A percentile compares a stretch with the other conserved stretches of the same genome.
phyloP scores from a whole-genome alignment of 2,329 filamentous ascomycete species.

The Ampelomyces quisqualis region DNA sequence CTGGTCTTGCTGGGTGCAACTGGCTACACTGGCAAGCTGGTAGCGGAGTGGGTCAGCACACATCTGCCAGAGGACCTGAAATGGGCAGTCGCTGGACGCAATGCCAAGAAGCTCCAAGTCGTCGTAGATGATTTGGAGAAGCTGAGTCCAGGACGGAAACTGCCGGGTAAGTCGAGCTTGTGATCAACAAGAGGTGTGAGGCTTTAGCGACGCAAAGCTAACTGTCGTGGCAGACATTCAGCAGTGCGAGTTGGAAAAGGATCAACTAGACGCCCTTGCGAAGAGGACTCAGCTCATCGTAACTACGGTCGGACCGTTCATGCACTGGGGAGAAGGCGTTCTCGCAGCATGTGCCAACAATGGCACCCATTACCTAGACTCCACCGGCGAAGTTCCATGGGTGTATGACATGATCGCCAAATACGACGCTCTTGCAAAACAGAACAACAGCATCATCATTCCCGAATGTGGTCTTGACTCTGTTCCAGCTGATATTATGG shows the following conservation, averaged over 20 bases:
- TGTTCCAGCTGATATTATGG: constrained; percentile 60
- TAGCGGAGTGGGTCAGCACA: constrained; percentile 71
- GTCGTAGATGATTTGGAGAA: constrained; percentile 67
- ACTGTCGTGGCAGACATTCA: constrained; percentile 41
- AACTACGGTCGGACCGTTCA: constrained; percentile 64
- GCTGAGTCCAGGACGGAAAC: constrained; percentile 67
- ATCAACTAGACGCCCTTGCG: constrained; percentile 54
- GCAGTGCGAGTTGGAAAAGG: constrained; percentile 46
- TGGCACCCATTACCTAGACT: constrained; percentile 68
- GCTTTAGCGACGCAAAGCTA: constrained; percentile 3
- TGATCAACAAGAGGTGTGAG: no score
- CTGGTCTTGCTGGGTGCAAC: constrained; percentile 64
- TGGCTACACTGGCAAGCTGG: constrained; percentile 80
- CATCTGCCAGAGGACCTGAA: constrained; percentile 72
- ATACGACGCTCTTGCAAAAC: constrained; percentile 61
- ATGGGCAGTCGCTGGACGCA: constrained; percentile 87
- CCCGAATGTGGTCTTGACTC: constrained; percentile 63
- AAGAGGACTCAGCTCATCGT: constrained; percentile 60
- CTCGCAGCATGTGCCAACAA: constrained; percentile 64
- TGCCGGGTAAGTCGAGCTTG: constrained; percentile 59
- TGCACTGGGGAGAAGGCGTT: constrained; percentile 63
- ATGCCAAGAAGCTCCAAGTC: constrained; percentile 69
- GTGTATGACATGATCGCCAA: constrained; percentile 62
- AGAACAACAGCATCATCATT: constrained; percentile 61
- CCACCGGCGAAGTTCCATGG: constrained; percentile 66